Percentiles rank a stretch among this genome's conserved stretches.
Evolutionary conservation across 2,329 filamentous ascomycete genomes (phyloP).

Genomic region (Cytospora piceicola): DNA sequence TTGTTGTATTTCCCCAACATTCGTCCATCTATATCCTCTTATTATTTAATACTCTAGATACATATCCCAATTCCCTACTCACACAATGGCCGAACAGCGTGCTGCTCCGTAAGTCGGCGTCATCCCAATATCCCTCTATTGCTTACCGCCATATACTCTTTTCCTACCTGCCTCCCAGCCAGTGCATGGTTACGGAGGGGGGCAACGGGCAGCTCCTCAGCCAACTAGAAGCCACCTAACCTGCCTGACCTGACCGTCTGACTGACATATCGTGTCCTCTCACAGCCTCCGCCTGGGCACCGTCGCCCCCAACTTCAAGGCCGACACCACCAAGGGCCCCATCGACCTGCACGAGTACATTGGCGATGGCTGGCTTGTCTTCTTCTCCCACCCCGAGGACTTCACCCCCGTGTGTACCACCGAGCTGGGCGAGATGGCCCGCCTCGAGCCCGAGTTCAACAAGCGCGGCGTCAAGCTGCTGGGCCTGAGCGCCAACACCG

Average conservation of each 20-base stretch:
- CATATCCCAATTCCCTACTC: background rate
- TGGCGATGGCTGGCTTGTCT: slow-evolving; percentile 76
- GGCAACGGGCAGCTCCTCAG: too few species aligned
- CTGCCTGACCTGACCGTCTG: background rate
- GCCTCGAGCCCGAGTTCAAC: slow-evolving; percentile 84
- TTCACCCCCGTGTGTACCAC: slow-evolving; percentile 97
- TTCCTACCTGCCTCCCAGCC: background rate
- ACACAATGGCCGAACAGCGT: slow-evolving; percentile 42
- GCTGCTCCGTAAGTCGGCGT: slow-evolving; percentile 40
- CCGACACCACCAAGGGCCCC: slow-evolving; percentile 75
- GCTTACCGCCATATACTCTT: background rate
- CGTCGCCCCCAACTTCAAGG: slow-evolving; percentile 79
- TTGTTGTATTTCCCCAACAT: background rate
- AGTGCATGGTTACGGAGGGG: too few species aligned
- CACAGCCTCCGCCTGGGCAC: slow-evolving; percentile 66
- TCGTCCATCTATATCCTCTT: background rate
- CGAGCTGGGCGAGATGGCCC: slow-evolving; percentile 90
- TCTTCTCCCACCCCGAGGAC: slow-evolving; percentile 87
- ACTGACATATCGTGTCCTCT: background rate
- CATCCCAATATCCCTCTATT: background rate
- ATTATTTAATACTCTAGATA: background rate
- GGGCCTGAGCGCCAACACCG: slow-evolving; percentile 84
- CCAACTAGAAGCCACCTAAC: too few species aligned
- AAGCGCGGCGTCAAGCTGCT: slow-evolving; percentile 90
- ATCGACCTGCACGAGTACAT: slow-evolving; percentile 86